Percentiles rank a stretch among this genome's conserved stretches.
Evolutionary conservation across 768 basidiomycete species (phyloP).

Genomic region (Suillus variegatus): DNA sequence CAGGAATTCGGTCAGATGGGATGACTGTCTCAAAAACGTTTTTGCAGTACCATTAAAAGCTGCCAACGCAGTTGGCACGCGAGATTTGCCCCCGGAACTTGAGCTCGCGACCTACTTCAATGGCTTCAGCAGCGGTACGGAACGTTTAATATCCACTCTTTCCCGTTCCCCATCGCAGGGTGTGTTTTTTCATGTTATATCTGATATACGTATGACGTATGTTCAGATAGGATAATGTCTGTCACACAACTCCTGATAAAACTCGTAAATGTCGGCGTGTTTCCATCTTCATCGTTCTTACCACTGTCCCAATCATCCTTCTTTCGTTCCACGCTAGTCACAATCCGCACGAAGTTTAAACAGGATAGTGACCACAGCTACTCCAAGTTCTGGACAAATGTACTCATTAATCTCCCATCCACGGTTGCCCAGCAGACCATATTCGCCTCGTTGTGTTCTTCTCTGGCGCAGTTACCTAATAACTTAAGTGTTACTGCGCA

Average conservation of each 20-base stretch:
- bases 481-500: constrained; percentile 30
- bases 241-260: constrained; percentile 61
- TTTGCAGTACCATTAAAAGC: constrained; percentile 74
- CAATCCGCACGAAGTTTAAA: constrained; percentile 44
- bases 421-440: constrained; percentile 55
- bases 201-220: constrained; percentile 14
- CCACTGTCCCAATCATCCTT: constrained; percentile 72
- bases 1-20: constrained; percentile 57
- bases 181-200: constrained; percentile 27
- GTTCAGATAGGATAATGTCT: constrained; percentile 40
- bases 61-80: constrained; percentile 64
- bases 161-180: constrained; percentile 43
- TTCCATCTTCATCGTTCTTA: constrained; percentile 51
- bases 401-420: constrained; percentile 51
- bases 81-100: constrained; percentile 47
- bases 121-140: constrained; percentile 50
- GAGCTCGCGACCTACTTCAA: constrained; percentile 60
- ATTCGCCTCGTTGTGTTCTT: constrained; percentile 57
- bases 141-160: constrained; percentile 50
- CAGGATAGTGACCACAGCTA: constrained; percentile 37
- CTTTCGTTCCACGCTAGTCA: constrained; percentile 53
- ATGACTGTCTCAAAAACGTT: constrained; percentile 68
- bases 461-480: constrained; percentile 37
- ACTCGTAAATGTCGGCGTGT: constrained; percentile 67
- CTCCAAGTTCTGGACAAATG: constrained; percentile 48